Evolutionary conservation across 2,329 filamentous ascomycete species (phyloP).

Genomic region (Aspergillus amoenus): DNA sequence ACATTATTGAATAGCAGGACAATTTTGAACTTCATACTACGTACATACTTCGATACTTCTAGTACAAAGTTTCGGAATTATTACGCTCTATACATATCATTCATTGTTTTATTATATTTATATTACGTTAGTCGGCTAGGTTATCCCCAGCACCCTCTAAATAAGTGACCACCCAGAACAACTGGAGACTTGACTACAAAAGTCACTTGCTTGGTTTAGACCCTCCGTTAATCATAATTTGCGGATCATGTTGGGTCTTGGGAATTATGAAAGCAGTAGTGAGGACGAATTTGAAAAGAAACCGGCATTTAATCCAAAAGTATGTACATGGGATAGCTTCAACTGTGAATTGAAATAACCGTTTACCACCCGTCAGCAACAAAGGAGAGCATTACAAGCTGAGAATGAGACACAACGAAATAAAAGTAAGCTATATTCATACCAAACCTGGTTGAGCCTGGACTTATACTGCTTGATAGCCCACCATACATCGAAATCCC

Average conservation of each 20-base stretch:
- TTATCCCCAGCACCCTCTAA: not conserved
- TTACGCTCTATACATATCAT: not conserved
- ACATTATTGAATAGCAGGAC: slow-evolving; percentile 15
- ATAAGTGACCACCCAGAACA: not conserved
- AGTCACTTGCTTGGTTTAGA: not conserved
- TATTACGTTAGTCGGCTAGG: not conserved
- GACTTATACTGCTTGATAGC: slow-evolving; percentile 6
- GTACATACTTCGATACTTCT: not conserved
- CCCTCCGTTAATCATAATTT: not conserved
- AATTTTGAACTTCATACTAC: no score
- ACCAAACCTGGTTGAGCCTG: not conserved
- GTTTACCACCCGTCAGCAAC: slow-evolving; percentile 9
- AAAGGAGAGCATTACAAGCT: slow-evolving; percentile 3
- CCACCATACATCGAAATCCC: not conserved
- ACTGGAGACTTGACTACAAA: not conserved
- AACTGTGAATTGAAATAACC: slow-evolving; percentile 10
- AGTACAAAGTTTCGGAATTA: not conserved
- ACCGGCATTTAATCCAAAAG: slow-evolving; percentile 20
- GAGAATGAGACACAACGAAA: not conserved
- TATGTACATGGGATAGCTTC: slow-evolving; percentile 14
- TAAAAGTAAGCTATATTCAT: slow-evolving; percentile 10
- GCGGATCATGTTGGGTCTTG: slow-evolving; percentile 39
- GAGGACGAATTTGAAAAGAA: slow-evolving; percentile 40
- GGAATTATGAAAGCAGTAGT: slow-evolving; percentile 46
- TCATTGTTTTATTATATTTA: not conserved